Evolutionary conservation across 1,284 basidiomycete genomes (phyloP).

Genomic region (Cryptococcus sp.): DNA sequence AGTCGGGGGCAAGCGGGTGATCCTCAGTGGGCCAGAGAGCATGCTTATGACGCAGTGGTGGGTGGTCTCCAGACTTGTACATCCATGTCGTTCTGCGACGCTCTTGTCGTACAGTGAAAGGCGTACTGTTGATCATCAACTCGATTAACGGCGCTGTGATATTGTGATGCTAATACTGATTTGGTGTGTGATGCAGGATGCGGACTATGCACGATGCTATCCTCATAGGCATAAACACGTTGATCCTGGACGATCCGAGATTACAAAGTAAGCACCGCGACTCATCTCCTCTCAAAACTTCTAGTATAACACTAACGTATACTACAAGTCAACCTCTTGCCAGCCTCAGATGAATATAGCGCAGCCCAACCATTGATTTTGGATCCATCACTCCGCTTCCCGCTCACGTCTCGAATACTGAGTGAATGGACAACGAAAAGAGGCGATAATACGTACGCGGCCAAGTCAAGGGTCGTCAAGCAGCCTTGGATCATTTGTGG

Average conservation of each 20-base stretch:
- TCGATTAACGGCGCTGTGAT: not conserved
- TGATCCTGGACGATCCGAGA: slow-evolving; percentile 88
- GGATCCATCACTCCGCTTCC: slow-evolving; percentile 71
- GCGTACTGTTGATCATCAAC: no score
- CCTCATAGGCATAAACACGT: slow-evolving; percentile 85
- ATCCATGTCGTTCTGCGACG: not conserved
- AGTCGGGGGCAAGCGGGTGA: slow-evolving; percentile 68
- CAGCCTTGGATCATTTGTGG: slow-evolving; percentile 73
- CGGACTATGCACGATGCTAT: slow-evolving; percentile 89
- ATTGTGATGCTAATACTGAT: not conserved
- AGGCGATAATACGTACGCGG: not conserved
- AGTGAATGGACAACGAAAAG: slow-evolving; percentile 33
- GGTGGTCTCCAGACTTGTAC: slow-evolving; percentile 16
- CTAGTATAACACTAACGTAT: no score
- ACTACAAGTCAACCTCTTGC: slow-evolving; percentile 47
- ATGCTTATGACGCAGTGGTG: slow-evolving; percentile 95
- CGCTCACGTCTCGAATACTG: slow-evolving; percentile 70
- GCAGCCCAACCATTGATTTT: slow-evolving; percentile 82
- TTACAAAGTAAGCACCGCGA: slow-evolving; percentile 78
- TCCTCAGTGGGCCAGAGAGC: slow-evolving; percentile 80
- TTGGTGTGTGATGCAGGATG: slow-evolving; percentile 60
- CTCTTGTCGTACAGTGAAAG: not conserved
- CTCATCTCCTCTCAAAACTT: no score
- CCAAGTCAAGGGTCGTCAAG: slow-evolving; percentile 59
- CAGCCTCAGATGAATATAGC: slow-evolving; percentile 40